phyloP scores from a whole-genome alignment of 106 monocot species.

The Acanthochlamys bracteata region DNA sequence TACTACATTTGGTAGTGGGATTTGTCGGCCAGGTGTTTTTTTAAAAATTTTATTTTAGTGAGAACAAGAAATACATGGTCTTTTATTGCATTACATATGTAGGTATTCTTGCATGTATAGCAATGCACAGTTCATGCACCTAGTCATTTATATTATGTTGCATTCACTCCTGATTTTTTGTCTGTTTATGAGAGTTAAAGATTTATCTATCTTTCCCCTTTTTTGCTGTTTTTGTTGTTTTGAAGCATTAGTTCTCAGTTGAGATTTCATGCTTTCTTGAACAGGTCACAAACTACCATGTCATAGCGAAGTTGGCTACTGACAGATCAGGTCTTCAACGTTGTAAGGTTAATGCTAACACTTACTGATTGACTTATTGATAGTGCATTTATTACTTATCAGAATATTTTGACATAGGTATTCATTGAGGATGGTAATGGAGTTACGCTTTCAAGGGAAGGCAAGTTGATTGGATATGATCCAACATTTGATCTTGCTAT shows the following conservation, averaged over 20 bases:
- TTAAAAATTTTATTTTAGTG: no score
- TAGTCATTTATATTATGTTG: no score
- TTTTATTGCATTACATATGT: no score
- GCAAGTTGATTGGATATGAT: constrained; percentile 76
- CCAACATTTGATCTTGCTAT: constrained; percentile 83
- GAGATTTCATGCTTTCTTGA: not conserved
- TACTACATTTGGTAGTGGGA: no score
- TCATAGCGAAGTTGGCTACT: constrained; percentile 70
- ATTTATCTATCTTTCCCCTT: not conserved
- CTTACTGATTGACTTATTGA: not conserved
- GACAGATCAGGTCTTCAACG: constrained; percentile 54
- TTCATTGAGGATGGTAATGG: constrained; percentile 56
- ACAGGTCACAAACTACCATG: constrained; percentile 93
- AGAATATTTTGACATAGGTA: constrained; percentile 23
- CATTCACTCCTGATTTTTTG: no score
- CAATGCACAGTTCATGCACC: no score
- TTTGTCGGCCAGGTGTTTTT: no score
- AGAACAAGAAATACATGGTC: no score
- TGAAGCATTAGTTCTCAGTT: not conserved
- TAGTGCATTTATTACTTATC: not conserved
- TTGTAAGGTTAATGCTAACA: constrained; percentile 47
- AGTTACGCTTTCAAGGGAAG: constrained; percentile 44
- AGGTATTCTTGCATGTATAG: no score
- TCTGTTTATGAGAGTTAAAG: not conserved
- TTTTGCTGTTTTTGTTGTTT: not conserved